These are phyloP conservation scores for Tuber borchii DNA, from an alignment of 495 filamentous ascomycete genomes.

Conservation along the genomic window DNA sequence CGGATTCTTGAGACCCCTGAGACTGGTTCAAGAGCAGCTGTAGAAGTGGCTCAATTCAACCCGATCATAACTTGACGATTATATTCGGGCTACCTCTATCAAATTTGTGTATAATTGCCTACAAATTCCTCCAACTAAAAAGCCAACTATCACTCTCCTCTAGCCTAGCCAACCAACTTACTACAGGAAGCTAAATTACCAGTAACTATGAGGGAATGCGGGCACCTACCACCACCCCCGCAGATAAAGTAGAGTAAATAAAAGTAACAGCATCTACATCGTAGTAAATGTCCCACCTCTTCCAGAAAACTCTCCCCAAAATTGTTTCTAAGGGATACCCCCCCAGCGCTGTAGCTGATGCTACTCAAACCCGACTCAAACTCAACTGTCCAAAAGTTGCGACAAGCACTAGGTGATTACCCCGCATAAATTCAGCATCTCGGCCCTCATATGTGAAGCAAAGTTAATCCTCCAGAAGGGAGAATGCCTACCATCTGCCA, in stretches of 20 bases:
- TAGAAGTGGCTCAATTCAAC: background rate
- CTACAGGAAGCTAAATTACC: background rate
- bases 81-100: too few species aligned
- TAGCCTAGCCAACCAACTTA: too few species aligned
- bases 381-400: background rate
- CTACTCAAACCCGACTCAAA: background rate
- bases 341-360: background rate
- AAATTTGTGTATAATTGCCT: background rate
- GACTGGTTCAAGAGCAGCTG: background rate
- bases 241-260: background rate
- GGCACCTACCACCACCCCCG: background rate
- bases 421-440: background rate
- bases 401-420: background rate
- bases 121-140: background rate
- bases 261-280: background rate
- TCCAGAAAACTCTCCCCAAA: background rate
- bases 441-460: too few species aligned
- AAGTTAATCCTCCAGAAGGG: background rate
- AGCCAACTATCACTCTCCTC: background rate
- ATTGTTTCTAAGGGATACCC: background rate
- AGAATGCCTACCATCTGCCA: constrained; percentile 39
- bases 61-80: too few species aligned
- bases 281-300: background rate
- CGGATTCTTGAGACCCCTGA: background rate
- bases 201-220: background rate